These are phyloP conservation scores for Aquilaria yunnanensis DNA, from an alignment of 345 rosid genomes.

Conservation along the genomic window DNA sequence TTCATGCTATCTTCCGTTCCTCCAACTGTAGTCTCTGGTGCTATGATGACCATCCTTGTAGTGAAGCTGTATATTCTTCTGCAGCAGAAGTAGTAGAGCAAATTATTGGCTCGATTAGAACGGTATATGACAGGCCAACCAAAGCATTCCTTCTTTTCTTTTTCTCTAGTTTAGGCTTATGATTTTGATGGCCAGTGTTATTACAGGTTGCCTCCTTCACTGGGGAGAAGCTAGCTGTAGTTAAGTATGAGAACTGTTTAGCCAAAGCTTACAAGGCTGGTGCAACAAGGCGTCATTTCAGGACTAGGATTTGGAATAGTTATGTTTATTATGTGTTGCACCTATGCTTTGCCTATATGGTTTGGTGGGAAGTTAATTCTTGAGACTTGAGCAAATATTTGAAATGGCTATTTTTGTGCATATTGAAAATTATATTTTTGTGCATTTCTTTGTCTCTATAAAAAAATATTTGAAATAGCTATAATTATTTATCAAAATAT, in stretches of 20 bases:
- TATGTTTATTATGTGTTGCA: no score
- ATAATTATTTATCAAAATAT: no score
- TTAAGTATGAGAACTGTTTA: constrained; percentile 47
- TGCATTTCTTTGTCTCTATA: no score
- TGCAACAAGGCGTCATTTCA: constrained; percentile 38
- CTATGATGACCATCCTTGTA: constrained; percentile 34
- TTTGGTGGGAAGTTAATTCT: no score
- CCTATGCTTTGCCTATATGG: no score
- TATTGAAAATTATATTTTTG: no score
- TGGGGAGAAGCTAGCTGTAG: constrained; percentile 31
- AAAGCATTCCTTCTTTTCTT: neutral
- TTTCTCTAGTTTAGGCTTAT: neutral
- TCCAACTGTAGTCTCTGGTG: constrained; percentile 12
- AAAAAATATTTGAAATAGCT: no score
- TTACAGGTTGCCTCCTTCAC: constrained; percentile 58
- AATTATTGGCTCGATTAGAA: constrained; percentile 72
- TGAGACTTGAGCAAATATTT: no score
- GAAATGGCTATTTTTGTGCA: no score
- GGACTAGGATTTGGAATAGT: no score
- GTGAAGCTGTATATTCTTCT: constrained; percentile 52
- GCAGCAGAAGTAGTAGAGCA: constrained; percentile 71
- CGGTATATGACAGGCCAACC: constrained; percentile 34
- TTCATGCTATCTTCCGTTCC: constrained; percentile 68
- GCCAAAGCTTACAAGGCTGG: constrained; percentile 54
- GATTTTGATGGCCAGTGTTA: neutral